Evolutionary conservation across 306 rosid species (phyloP), one percentile per base, ranked within the genome.

Genomic region (Glycine tomentella): DNA sequence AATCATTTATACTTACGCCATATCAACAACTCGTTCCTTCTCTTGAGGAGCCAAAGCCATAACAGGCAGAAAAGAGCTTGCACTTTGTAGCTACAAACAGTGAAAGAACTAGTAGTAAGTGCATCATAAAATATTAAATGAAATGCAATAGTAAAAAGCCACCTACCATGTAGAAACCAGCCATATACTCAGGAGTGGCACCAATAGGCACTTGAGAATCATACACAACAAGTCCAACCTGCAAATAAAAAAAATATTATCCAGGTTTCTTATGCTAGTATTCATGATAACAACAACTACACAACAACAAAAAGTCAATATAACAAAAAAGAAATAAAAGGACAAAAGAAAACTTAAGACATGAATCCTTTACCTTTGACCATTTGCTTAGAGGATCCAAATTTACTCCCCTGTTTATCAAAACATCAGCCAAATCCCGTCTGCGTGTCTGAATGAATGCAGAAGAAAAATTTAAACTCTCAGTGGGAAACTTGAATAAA

Each of bases 21-120:
- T 93, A 90, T 96, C 99, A 86, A 96, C 85, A 56, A 96, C 77
- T 7, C 97, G 87, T 72, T 96, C 99, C 86, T 88, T 96, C 88
- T 96, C 99, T 81, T 93, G 98, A 72, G 99, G 98, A 84, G 98
- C 98, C 85, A 96, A 93, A 74, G 99, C 99, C 97, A 96, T 96
- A 67, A 96, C 98, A 45, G 99, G 99, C 49, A 96, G 89, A 87
- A 96, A 96, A 74, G 98, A 96, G 85, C 94, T 96, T 53, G 98
- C 99, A 84, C 99, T 90, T 89, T 96, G 99, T 48, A 96, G 94
- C 99, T 89, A 88, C 73, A 77, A 62, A 58, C 9, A 53, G 15
- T 45, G 51, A 58, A 79, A 49, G 48, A 70, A 72, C 16, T 33
- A 68, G 40, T 56, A 55, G 8, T 81, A n/a, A 72, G 84, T 38